Evolutionary conservation across 352 stramenopile species (phyloP), one percentile per base, ranked within the genome.

Genomic region (Pythium rhizo-oryzae): DNA sequence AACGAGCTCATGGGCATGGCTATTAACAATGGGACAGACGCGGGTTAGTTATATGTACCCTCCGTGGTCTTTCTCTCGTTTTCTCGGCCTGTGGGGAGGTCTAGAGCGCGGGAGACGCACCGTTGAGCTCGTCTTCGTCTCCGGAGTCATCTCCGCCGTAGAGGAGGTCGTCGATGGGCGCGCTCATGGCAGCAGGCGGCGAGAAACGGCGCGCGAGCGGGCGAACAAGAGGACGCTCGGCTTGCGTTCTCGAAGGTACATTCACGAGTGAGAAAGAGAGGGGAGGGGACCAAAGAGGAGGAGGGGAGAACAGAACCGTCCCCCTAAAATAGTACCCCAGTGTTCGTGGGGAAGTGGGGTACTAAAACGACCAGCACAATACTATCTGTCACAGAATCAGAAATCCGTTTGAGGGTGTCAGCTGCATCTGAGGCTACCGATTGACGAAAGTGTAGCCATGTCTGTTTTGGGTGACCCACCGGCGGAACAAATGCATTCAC

Each of bases 91-190:
- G 41, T 47, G 13, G 41, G 41, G 41, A 1, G 7, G 15, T 41
- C 3, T 15, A 11, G 35, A 4, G 35, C 21, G 1, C 35, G 24
- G 35, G 19, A 52, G 28, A 84, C 83, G 69, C 76, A 93, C 85
- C 64, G 58, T 69, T 77, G 71, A 93, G 82, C 5, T 91, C 80
- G 30, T 89, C 84, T 44, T 94, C 86, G 56, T 94, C 86, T 49
- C 86, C 86, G 30, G 86, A 92, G 74, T 96, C 87, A 46, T 94
- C 85, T 62, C 82, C 85, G 51, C 83, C 85, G 69, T 86, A 96
- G 54, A 96, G 75, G 60, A 96, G 68, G 66, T 94, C 82, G 63
- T 96, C 88, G 50, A 96, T 92, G 35, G 84, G 88, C 43, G 88
- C 88, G 65, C 88, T 95, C 87, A 95, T 95, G 28, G 21, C 52